phyloP scores from a whole-genome alignment of 257 asterid species.

The Ajuga chamaepitys region DNA sequence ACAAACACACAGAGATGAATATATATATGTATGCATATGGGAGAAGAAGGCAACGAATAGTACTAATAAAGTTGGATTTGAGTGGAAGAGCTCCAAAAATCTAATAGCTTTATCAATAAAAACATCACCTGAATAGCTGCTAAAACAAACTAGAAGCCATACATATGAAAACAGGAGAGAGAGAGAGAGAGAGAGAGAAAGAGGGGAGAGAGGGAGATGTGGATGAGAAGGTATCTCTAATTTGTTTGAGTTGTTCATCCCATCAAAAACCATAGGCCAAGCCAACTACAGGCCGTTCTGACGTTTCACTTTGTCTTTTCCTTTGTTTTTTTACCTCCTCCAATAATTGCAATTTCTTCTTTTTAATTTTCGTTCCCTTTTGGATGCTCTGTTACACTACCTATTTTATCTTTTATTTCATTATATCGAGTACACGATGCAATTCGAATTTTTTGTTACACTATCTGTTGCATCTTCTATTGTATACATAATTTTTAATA shows the following conservation, averaged over 20 bases:
- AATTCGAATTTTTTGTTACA: too few relatives aligned
- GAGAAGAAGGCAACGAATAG: conserved; percentile 22
- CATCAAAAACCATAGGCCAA: conserved; percentile 46
- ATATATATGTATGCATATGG: background rate
- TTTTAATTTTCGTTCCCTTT: too few relatives aligned
- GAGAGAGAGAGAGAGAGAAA: conserved; percentile 30
- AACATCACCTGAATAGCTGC: conserved; percentile 54
- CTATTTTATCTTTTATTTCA: too few relatives aligned
- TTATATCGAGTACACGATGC: too few relatives aligned
- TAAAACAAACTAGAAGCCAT: conserved; percentile 51
- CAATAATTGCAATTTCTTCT: conserved; percentile 31
- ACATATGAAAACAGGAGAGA: conserved; percentile 38
- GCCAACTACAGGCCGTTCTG: conserved; percentile 49
- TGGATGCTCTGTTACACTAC: too few relatives aligned
- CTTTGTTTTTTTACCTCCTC: conserved; percentile 35
- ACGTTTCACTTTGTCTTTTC: conserved; percentile 74
- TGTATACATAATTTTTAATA: too few relatives aligned
- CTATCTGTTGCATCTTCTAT: too few relatives aligned
- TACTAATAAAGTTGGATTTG: conserved; percentile 16
- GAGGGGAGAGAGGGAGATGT: conserved; percentile 33
- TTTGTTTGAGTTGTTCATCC: conserved; percentile 29
- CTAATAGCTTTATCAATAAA: conserved; percentile 35
- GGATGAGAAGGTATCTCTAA: conserved; percentile 62
- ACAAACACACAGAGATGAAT: background rate
- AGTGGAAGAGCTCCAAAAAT: conserved; percentile 28